phyloP scores from a whole-genome alignment of 2,329 filamentous ascomycete species.

The Magnaporthiopsis poae region DNA sequence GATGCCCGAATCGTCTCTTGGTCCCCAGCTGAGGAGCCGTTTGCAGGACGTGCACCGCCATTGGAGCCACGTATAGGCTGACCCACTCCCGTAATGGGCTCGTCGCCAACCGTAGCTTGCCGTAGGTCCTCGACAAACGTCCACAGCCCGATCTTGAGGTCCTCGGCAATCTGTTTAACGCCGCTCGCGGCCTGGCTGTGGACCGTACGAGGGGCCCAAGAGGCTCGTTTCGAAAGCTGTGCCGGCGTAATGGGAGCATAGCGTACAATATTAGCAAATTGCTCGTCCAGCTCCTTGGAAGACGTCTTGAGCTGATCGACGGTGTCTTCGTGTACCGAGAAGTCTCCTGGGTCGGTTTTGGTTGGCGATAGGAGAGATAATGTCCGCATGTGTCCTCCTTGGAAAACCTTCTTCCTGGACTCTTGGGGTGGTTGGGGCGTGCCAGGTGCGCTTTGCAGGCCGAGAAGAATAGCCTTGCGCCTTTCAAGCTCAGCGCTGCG shows the following conservation, averaged over 20 bases:
- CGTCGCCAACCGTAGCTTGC: constrained; percentile 91
- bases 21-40: background rate
- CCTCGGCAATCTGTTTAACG: constrained; percentile 73
- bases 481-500: constrained; percentile 58
- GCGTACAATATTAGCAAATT: constrained; percentile 20
- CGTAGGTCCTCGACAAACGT: constrained; percentile 92
- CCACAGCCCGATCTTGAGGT: constrained; percentile 81
- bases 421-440: constrained; percentile 24
- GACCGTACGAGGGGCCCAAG: constrained; percentile 46
- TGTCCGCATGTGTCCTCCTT: constrained; percentile 51
- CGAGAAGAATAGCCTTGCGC: constrained; percentile 55
- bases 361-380: constrained; percentile 74
- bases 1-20: constrained; percentile 40
- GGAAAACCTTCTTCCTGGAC: constrained; percentile 55
- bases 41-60: background rate
- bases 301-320: constrained; percentile 33
- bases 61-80: constrained; percentile 12
- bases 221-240: constrained; percentile 43
- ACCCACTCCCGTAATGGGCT: constrained; percentile 55
- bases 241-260: constrained; percentile 25
- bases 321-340: constrained; percentile 32
- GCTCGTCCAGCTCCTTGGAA: constrained; percentile 21
- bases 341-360: constrained; percentile 30
- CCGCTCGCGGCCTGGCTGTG: constrained; percentile 27
- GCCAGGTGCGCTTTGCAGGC: constrained; percentile 32